Percentiles rank a stretch among this genome's conserved stretches.
Evolutionary conservation across 2,329 filamentous ascomycete genomes (phyloP).

Genomic region (Colletotrichum tropicale): DNA sequence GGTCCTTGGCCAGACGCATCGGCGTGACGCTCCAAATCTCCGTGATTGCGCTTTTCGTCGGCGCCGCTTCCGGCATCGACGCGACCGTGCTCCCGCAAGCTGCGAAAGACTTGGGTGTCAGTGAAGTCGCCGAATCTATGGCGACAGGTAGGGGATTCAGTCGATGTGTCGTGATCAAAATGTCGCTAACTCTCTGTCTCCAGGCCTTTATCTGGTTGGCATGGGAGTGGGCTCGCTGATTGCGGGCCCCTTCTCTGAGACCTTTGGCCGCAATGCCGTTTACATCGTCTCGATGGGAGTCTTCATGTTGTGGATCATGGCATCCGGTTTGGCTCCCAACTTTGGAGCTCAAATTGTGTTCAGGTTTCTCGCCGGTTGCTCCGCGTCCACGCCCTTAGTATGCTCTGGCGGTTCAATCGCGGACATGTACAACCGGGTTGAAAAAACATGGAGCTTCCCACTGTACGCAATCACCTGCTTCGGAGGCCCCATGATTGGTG

Average conservation of each 20-base stretch:
- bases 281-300: slow-evolving; percentile 43
- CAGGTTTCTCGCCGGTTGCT: slow-evolving; percentile 51
- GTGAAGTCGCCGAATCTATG: slow-evolving; percentile 53
- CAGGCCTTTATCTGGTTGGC: slow-evolving; percentile 36
- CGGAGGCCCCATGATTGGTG: slow-evolving; percentile 44
- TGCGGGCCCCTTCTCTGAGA: slow-evolving; percentile 42
- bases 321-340: slow-evolving; percentile 45
- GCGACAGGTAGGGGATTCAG: slow-evolving; percentile 40
- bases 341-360: slow-evolving; percentile 48
- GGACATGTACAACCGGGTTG: slow-evolving; percentile 39
- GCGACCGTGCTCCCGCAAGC: slow-evolving; percentile 51
- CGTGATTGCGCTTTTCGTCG: slow-evolving; percentile 53
- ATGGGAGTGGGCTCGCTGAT: slow-evolving; percentile 41
- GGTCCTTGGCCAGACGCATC: slow-evolving; percentile 40
- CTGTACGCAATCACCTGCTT: slow-evolving; percentile 52
- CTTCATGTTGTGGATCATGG: slow-evolving; percentile 50
- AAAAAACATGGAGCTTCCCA: slow-evolving; percentile 39
- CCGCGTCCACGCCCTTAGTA: slow-evolving; percentile 48
- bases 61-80: slow-evolving; percentile 57
- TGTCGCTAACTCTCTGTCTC: neutral
- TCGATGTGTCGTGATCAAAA: no score
- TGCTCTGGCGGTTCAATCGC: slow-evolving; percentile 46
- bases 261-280: slow-evolving; percentile 41
- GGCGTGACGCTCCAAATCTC: slow-evolving; percentile 46
- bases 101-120: slow-evolving; percentile 48